Evolutionary conservation across 2,329 filamentous ascomycete genomes (phyloP).

Genomic region (Aspergillus piperis): DNA sequence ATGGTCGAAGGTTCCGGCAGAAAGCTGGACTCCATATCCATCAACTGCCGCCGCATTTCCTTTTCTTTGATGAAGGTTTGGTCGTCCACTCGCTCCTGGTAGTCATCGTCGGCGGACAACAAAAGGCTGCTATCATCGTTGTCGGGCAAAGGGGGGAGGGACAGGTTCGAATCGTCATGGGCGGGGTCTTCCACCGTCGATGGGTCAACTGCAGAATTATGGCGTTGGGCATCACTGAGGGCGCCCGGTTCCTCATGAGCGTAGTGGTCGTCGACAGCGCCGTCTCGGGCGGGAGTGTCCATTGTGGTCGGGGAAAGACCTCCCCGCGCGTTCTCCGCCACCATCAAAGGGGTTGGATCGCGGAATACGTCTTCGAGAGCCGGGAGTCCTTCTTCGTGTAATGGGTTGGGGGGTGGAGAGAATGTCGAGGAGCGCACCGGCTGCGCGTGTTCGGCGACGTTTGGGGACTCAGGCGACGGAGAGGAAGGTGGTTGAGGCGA

Average conservation of each 20-base stretch:
- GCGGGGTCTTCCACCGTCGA: conserved; percentile 22
- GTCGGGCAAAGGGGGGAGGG: conserved; percentile 36
- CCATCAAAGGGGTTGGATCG: conserved; percentile 32
- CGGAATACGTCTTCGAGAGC: conserved; percentile 33
- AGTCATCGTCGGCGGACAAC: conserved; percentile 34
- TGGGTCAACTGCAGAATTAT: conserved; percentile 13
- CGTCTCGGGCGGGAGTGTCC: conserved; percentile 21
- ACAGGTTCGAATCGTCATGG: conserved; percentile 30
- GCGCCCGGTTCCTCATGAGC: conserved; percentile 20
- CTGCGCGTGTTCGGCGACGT: conserved; percentile 25
- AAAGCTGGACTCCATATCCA: conserved; percentile 66
- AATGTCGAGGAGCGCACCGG: conserved; percentile 28
- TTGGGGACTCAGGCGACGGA: conserved; percentile 20
- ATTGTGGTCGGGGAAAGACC: conserved; percentile 23
- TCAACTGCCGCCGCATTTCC: conserved; percentile 61
- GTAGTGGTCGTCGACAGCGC: conserved; percentile 16
- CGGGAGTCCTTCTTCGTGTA: conserved; percentile 32
- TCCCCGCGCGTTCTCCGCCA: conserved; percentile 31
- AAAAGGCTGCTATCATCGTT: conserved; percentile 38
- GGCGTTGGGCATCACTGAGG: conserved; percentile 18
- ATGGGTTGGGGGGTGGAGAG: conserved; percentile 35
- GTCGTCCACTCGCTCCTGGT: conserved; percentile 38
- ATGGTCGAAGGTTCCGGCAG: conserved; percentile 56
- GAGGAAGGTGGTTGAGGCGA: conserved; percentile 19
- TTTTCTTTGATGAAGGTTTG: conserved; percentile 55